Evolutionary conservation across 345 rosid species (phyloP), one percentile per base, ranked within the genome.

Genomic region (Hibiscus tridactylites): DNA sequence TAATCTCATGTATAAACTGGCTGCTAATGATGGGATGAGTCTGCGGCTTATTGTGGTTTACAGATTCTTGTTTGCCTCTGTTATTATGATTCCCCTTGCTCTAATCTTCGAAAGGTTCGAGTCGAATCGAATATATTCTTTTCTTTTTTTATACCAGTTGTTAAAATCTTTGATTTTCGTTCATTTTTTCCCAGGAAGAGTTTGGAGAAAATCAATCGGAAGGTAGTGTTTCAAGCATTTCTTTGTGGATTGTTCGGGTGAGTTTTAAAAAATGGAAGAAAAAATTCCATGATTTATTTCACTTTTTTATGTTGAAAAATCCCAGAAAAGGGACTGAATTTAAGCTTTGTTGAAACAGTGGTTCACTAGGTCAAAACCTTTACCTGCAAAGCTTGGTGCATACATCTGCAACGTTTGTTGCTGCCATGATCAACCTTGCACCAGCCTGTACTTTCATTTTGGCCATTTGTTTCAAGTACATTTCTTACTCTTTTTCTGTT

Each of bases 171-270:
- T 9, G 59, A 5, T 17, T 7, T 54, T 2, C 6, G 26, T 19
- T 15, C 56, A 21, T 21, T 24, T 46, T 37, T 35, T 1, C 19
- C 9, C 9, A 73, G 70, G 42, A 16, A 37, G 42, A 87, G 81
- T 24, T 49, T 67, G 80, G 82, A 85, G n/a, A 82, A 83, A 61
- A 58, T 89, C 28, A 83, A 85, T 29, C 71, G 84, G 79, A 79
- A 11, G 21, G 61, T 89, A 3, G 68, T 81, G 9, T 71, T 79
- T 47, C 84, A 75, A 71, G 82, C 85, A 6, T 77, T 84, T 80
- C 79, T 87, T 42, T 81, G 82, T 24, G 91, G 87, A 5, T 21
- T 76, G 53, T 39, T 85, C 19, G 93, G 89, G 93, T 87, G 70
- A 72, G 21, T 66, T 58, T 1, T 1, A 8, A 37, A 31, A 31